Evolutionary conservation across 106 monocot species (phyloP).

Genomic region (Dendrobium officinale): DNA sequence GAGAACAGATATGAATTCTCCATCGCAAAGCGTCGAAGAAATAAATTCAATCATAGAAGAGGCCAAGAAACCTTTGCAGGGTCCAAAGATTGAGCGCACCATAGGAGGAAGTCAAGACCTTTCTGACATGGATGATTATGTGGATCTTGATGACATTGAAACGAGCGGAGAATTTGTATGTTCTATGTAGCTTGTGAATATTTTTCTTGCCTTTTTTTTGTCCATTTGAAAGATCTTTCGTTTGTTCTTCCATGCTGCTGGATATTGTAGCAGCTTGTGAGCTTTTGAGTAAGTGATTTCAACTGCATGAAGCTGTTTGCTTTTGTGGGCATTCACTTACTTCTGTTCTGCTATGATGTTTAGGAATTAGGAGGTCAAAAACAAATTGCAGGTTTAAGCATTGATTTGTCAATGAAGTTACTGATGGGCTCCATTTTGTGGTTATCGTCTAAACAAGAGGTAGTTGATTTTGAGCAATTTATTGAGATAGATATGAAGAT

Average conservation of each 20-base stretch:
- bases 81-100: constrained; percentile 12
- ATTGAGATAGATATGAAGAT: too few species aligned
- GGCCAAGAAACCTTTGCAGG: constrained; percentile 42
- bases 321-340: not conserved
- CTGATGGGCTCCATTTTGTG: too few species aligned
- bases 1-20: constrained; percentile 13
- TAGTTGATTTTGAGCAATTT: too few species aligned
- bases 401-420: too few species aligned
- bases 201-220: too few species aligned
- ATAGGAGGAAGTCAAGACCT: constrained; percentile 51
- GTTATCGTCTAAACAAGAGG: too few species aligned
- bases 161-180: constrained; percentile 66
- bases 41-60: constrained; percentile 57
- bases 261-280: not conserved
- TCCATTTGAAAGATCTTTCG: not conserved
- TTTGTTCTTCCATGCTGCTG: not conserved
- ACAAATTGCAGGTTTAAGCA: too few species aligned
- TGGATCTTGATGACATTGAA: constrained; percentile 73
- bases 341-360: too few species aligned
- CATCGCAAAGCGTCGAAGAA: constrained; percentile 64
- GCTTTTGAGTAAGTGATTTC: not conserved
- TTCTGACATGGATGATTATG: constrained; percentile 50
- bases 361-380: too few species aligned
- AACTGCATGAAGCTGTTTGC: not conserved
- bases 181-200: not conserved